phyloP scores from a whole-genome alignment of 2,329 filamentous ascomycete genomes.

The Fusarium sp. region DNA sequence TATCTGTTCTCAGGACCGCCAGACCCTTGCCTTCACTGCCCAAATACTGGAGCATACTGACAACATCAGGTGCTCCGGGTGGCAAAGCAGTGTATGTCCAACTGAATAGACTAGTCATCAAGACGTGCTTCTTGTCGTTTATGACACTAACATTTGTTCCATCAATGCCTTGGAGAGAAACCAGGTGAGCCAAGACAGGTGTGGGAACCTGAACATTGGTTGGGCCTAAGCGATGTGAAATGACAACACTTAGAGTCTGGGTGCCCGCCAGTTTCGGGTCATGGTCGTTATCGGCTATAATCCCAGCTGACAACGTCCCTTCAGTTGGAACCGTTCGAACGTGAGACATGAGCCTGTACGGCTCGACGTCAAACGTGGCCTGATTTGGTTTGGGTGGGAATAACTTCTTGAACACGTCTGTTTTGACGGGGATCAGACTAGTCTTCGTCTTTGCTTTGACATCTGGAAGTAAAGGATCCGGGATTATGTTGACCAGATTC shows the following conservation, averaged over 20 bases:
- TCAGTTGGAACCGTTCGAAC: neutral
- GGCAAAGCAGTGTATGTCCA: neutral
- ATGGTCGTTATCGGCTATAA: no score
- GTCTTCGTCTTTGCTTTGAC: neutral
- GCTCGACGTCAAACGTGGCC: neutral
- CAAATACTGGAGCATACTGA: no score
- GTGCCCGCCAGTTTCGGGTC: no score
- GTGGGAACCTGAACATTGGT: neutral
- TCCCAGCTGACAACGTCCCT: no score
- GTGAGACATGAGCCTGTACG: neutral
- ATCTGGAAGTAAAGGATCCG: neutral
- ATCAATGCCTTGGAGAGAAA: neutral
- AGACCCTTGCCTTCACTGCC: neutral
- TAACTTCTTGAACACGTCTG: neutral
- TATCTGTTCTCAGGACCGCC: rapidly evolving
- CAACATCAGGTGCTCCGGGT: neutral
- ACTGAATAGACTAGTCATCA: neutral
- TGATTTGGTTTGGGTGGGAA: neutral
- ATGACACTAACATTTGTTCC: rapidly evolving
- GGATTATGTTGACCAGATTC: neutral
- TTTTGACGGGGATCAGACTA: neutral
- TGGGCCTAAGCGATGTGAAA: neutral
- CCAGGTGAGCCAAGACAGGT: neutral
- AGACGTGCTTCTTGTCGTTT: neutral
- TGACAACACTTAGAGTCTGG: neutral